These are phyloP conservation scores for Gastrolobium villosum DNA, from an alignment of 306 rosid genomes.

Conservation along the genomic window DNA sequence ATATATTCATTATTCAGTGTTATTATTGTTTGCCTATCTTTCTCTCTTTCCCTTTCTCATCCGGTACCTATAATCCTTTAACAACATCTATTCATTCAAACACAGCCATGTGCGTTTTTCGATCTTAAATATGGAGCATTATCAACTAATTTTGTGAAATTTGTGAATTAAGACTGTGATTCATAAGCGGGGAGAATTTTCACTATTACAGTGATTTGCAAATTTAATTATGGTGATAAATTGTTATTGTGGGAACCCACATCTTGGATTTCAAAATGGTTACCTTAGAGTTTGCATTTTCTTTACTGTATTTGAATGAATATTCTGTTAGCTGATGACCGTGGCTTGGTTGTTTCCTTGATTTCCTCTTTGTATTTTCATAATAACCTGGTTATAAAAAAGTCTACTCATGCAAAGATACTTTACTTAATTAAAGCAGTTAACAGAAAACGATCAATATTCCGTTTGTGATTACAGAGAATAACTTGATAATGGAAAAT, in stretches of 20 bases:
- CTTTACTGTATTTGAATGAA: slow-evolving; percentile 1
- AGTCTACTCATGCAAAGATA: slow-evolving; percentile 5
- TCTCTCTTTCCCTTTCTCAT: not conserved
- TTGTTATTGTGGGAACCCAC: not conserved
- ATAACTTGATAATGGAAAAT: not conserved
- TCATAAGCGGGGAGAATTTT: not conserved
- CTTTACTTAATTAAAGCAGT: slow-evolving; percentile 19
- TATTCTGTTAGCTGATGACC: not conserved
- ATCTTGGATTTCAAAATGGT: not conserved
- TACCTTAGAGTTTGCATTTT: not conserved
- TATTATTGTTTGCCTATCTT: not conserved
- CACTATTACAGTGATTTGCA: not conserved
- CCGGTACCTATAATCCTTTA: not conserved
- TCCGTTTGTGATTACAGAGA: not conserved
- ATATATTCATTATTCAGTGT: not conserved
- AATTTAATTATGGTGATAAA: not conserved
- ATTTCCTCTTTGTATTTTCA: slow-evolving; percentile 6
- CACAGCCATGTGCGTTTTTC: not conserved
- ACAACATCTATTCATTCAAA: not conserved
- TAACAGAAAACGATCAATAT: not conserved
- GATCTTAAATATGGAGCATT: slow-evolving; percentile 14
- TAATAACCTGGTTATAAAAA: not conserved
- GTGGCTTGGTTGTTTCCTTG: slow-evolving; percentile 1
- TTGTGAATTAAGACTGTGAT: not conserved
- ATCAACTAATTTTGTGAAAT: not conserved